Evolutionary conservation across 768 basidiomycete species (phyloP), one percentile per base, ranked within the genome.

Genomic region (Leccinum disarticulatum): DNA sequence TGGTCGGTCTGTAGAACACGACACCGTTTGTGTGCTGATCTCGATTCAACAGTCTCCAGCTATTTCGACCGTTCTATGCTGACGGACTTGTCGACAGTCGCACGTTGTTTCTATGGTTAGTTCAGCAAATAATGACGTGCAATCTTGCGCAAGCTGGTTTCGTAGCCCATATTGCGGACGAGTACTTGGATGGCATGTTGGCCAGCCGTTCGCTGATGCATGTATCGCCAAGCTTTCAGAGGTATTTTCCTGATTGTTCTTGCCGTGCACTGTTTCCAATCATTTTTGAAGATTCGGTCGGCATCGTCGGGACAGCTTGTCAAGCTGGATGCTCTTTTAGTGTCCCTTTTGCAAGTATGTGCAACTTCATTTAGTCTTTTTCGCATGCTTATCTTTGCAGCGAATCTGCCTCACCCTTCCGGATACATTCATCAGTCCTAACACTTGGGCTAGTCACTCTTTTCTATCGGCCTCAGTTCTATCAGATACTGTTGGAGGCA

Each of bases 141-240:
- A 93, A 93, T 68, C 81, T 93, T 28, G 91, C 92, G 3, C 91
- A 94, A 74, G 83, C 85, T 14, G 87, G 86, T 3, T 93, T 94
- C 68, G 74, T 93, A 13, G 83, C 82, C 28, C 82, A 87, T 53
- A 75, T 94, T n/a, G 84, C 82, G 6, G 89, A 93, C 65, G 91
- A 93, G 69, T 93, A 93, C 70, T 73, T 91, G 5, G 84, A 86
- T 49, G 89, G 85, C 22, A 82, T 93, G 70, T 71, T 87, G 14
- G 74, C 74, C 15, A 86, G 80, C 65, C 87, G 3, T 83, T 93
- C 60, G 79, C 83, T 0, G 88, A 91, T n/a, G 85, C 87, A 5
- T 91, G 85, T 62, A 68, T 92, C 33, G 69, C 70, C 46, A 90
- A 87, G 70, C 70, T 91, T 35, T 74, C 78, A 5, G 91, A 93